Conservation (phyloP, 345 rosid species). For the Diplotaxis tenuifolia region DNA sequence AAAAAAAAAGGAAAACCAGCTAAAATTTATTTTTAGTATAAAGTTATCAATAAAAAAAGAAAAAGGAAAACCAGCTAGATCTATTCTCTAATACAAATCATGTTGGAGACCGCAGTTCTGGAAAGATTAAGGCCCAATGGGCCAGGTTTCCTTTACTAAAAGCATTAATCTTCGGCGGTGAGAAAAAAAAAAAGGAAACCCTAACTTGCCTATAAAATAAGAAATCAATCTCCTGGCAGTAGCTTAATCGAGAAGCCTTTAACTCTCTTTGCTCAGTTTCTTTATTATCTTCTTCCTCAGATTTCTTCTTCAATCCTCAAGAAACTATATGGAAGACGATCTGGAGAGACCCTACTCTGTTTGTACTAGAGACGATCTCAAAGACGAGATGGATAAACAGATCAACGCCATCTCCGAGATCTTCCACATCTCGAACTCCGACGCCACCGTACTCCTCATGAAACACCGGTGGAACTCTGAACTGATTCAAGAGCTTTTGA, state of each 20-base stretch:
- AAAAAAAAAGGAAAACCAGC: too few relatives aligned
- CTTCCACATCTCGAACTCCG: not conserved
- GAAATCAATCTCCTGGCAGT: not conserved
- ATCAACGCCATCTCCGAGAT: constrained; percentile 8
- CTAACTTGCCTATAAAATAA: not conserved
- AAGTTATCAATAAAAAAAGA: too few relatives aligned
- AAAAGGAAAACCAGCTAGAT: too few relatives aligned
- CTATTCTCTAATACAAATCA: too few relatives aligned
- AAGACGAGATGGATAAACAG: constrained; percentile 3
- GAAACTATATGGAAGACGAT: constrained; percentile 4
- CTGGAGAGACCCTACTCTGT: constrained; percentile 7
- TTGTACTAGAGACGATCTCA: not conserved
- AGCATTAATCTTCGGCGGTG: too few relatives aligned
- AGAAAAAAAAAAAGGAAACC: too few relatives aligned
- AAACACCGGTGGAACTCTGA: not conserved
- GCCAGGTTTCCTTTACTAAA: too few relatives aligned
- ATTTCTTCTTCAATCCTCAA: not conserved
- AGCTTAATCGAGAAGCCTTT: too few relatives aligned
- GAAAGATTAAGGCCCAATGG: too few relatives aligned
- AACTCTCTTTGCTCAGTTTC: not conserved
- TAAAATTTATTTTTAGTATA: too few relatives aligned
- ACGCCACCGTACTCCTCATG: constrained; percentile 24
- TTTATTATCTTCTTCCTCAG: not conserved
- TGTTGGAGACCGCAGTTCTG: too few relatives aligned
- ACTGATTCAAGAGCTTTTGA: not conserved